Percentiles rank a stretch among this genome's conserved stretches.
phyloP scores from a whole-genome alignment of 2,329 filamentous ascomycete genomes.

The Microdochium bolleyi region DNA sequence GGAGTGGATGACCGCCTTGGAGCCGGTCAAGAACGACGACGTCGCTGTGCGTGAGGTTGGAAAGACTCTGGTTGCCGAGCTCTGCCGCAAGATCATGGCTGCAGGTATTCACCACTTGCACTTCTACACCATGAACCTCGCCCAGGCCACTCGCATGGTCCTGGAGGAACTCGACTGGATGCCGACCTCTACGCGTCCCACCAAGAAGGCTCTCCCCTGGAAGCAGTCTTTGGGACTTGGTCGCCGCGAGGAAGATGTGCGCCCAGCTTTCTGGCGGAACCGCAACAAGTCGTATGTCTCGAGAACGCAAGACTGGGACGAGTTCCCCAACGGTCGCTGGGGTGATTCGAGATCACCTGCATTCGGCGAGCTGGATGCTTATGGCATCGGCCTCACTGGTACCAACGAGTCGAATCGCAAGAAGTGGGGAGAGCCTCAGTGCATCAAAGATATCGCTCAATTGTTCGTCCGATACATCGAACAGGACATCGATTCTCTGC shows the following conservation, averaged over 20 bases:
- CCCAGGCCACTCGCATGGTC: constrained; percentile 87
- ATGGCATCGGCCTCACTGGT: constrained; percentile 87
- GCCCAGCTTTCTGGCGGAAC: constrained; percentile 98
- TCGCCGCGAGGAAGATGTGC: constrained; percentile 86
- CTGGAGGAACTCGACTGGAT: constrained; percentile 81
- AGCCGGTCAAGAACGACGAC: constrained; percentile 96
- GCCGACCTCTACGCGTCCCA: constrained; percentile 67
- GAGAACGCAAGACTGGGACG: constrained; percentile 96
- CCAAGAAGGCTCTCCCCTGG: constrained; percentile 92
- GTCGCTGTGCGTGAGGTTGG: constrained; percentile 85
- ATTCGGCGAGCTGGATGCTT: constrained; percentile 90
- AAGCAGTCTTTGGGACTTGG: constrained; percentile 87
- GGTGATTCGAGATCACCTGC: constrained; percentile 94
- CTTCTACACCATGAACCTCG: constrained; percentile 99
- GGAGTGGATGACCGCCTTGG: constrained; percentile 72
- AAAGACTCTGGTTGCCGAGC: constrained; percentile 75
- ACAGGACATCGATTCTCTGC: constrained; percentile 71
- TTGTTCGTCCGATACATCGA: constrained; percentile 82
- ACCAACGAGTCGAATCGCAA: constrained; percentile 95
- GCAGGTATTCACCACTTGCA: constrained; percentile 83
- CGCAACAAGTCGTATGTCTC: constrained; percentile 92
- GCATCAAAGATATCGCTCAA: constrained; percentile 69
- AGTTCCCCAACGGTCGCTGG: constrained; percentile 98
- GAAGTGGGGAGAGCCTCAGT: constrained; percentile 82
- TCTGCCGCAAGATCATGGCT: constrained; percentile 80